Evolutionary conservation across 257 asterid species (phyloP).

Genomic region (Osmanthus fragrans): DNA sequence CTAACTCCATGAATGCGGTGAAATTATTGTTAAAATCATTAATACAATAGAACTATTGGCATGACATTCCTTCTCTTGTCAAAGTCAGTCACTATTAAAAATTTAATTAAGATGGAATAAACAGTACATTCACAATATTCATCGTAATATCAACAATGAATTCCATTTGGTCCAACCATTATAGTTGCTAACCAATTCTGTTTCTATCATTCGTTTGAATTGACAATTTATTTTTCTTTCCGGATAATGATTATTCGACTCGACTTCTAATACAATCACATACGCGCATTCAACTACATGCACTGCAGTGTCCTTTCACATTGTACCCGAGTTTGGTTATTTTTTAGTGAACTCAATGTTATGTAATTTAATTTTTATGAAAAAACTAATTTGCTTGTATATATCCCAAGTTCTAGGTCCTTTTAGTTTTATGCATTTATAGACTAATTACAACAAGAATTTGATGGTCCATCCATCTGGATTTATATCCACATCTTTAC

Average conservation of each 20-base stretch:
- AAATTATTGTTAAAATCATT: conserved; percentile 27
- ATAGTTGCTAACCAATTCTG: neutral
- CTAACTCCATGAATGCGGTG: conserved; percentile 28
- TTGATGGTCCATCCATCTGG: neutral
- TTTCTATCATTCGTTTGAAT: neutral
- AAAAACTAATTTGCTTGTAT: too few species aligned
- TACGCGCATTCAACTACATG: neutral
- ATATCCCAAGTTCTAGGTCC: neutral
- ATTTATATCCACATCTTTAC: neutral
- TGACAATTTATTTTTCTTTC: neutral
- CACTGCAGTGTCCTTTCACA: too few species aligned
- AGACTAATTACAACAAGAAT: neutral
- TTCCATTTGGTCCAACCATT: neutral
- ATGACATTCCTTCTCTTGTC: conserved; percentile 53
- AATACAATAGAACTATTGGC: conserved; percentile 37
- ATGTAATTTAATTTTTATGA: too few species aligned
- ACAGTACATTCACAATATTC: conserved; percentile 21
- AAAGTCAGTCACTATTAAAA: conserved; percentile 36
- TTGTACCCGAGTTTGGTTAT: too few species aligned
- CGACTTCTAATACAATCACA: neutral
- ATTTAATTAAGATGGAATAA: conserved; percentile 31
- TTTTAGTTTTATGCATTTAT: neutral
- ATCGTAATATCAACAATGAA: neutral
- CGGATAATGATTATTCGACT: neutral
- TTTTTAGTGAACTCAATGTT: neutral